Evolutionary conservation across 202 grass and related monocot genomes (phyloP).

Genomic region (Digitaria exilis): DNA sequence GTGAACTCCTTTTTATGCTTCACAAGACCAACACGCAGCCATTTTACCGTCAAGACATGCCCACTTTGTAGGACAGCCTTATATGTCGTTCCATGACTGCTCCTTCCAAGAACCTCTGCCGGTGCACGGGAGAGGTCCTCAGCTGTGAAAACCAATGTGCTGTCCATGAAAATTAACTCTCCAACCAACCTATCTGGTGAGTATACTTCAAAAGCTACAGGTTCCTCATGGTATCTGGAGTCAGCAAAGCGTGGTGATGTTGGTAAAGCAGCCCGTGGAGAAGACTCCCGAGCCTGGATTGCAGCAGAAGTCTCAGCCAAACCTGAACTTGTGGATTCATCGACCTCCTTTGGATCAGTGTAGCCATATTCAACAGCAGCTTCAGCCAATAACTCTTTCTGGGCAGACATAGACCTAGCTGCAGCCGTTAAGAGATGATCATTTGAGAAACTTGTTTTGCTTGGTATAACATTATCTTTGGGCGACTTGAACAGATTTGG

Average conservation of each 20-base stretch:
- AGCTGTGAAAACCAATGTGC: constrained; percentile 81
- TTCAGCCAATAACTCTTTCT: constrained; percentile 84
- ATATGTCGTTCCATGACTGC: constrained; percentile 93
- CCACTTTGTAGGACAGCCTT: constrained; percentile 83
- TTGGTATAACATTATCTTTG: constrained; percentile 80
- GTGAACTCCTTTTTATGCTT: constrained; percentile 92
- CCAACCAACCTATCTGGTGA: constrained; percentile 84
- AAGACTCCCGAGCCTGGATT: constrained; percentile 45
- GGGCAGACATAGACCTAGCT: constrained; percentile 85
- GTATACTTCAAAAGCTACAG: constrained; percentile 73
- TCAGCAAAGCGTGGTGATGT: constrained; percentile 60
- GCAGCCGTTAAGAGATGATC: constrained; percentile 79
- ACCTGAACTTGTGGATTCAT: constrained; percentile 43
- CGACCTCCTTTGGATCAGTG: constrained; percentile 62
- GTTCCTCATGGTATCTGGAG: constrained; percentile 59
- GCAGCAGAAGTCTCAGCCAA: constrained; percentile 41
- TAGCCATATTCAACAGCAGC: constrained; percentile 76
- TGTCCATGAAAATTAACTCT: constrained; percentile 85
- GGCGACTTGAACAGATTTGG: constrained; percentile 59
- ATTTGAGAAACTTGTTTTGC: constrained; percentile 90
- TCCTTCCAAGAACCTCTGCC: constrained; percentile 95
- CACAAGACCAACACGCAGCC: constrained; percentile 89
- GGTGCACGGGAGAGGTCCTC: constrained; percentile 94
- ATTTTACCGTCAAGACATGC: constrained; percentile 91
- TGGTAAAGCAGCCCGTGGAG: constrained; percentile 48